These are phyloP conservation scores for Ustilago vetiveriae DNA, from an alignment of 1,284 basidiomycete genomes.

Conservation along the genomic window DNA sequence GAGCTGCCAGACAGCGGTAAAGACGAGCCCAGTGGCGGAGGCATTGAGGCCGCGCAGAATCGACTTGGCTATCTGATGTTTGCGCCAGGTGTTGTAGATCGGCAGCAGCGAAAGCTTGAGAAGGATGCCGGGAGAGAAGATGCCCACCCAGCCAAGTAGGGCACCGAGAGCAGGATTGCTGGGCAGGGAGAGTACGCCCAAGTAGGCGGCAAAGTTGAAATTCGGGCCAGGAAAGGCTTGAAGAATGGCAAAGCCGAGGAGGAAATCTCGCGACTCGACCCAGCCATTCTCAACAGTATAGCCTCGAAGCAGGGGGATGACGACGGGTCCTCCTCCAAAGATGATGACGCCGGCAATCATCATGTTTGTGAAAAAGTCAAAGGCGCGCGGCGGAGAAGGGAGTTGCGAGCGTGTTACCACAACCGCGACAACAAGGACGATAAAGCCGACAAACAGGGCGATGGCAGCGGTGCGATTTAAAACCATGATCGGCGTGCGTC, in stretches of 20 bases:
- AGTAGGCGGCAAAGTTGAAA: conserved; percentile 74
- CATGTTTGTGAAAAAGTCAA: conserved; percentile 70
- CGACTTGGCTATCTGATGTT: conserved; percentile 68
- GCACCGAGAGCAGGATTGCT: conserved; percentile 69
- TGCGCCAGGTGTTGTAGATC: conserved; percentile 70
- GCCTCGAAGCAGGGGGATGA: conserved; percentile 72
- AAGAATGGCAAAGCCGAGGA: conserved; percentile 73
- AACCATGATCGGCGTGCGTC: conserved; percentile 44
- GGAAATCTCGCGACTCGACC: conserved; percentile 72
- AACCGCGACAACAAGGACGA: conserved; percentile 64
- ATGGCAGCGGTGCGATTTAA: conserved; percentile 36
- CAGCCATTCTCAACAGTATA: conserved; percentile 72
- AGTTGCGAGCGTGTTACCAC: conserved; percentile 67
- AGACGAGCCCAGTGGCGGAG: conserved; percentile 72
- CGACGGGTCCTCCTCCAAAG: conserved; percentile 75
- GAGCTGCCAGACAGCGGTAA: conserved; percentile 72
- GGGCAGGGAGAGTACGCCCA: conserved; percentile 70
- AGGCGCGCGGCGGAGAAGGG: conserved; percentile 50
- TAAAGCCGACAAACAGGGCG: conserved; percentile 60
- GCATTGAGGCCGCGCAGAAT: conserved; percentile 73
- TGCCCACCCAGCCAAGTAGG: conserved; percentile 69
- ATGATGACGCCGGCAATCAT: conserved; percentile 72
- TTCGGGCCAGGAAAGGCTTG: conserved; percentile 71
- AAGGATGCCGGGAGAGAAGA: conserved; percentile 69
- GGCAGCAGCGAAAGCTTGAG: conserved; percentile 72